Percentiles rank a stretch among this genome's conserved stretches.
Conservation (phyloP, 257 asterid genomes). For the Nicotiana obtusifolia region DNA sequence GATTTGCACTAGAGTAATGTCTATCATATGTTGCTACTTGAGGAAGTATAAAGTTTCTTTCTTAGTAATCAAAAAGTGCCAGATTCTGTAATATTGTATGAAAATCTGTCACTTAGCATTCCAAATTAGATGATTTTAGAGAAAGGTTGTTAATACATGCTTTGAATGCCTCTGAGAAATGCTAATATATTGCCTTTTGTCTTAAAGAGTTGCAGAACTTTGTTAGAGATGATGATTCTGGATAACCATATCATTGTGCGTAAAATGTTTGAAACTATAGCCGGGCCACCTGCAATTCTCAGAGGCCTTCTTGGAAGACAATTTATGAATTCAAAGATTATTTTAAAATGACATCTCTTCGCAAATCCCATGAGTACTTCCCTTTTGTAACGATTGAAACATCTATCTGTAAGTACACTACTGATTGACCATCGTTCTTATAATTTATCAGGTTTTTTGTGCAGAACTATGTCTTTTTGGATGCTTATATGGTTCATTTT, state of each 20-base stretch:
- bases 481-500: background rate
- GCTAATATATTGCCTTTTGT: constrained; percentile 12
- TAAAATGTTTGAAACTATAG: constrained; percentile 40
- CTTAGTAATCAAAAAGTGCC: background rate
- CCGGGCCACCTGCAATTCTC: constrained; percentile 61
- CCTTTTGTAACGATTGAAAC: constrained; percentile 27
- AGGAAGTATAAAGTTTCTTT: background rate
- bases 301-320: constrained; percentile 34
- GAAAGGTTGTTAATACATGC: background rate
- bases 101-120: background rate
- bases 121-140: background rate
- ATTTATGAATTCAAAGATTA: constrained; percentile 33
- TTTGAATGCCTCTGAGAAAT: background rate
- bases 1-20: background rate
- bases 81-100: background rate
- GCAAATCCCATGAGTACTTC: constrained; percentile 60
- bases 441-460: background rate
- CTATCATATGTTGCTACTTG: background rate
- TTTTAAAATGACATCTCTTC: constrained; percentile 47
- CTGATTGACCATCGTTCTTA: background rate
- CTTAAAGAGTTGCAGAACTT: constrained; percentile 67
- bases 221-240: constrained; percentile 54
- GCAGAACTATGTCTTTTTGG: background rate
- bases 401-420: background rate
- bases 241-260: constrained; percentile 58